Base-by-base conservation (phyloP, 345 rosid species). In the Lumnitzera littorea region DNA sequence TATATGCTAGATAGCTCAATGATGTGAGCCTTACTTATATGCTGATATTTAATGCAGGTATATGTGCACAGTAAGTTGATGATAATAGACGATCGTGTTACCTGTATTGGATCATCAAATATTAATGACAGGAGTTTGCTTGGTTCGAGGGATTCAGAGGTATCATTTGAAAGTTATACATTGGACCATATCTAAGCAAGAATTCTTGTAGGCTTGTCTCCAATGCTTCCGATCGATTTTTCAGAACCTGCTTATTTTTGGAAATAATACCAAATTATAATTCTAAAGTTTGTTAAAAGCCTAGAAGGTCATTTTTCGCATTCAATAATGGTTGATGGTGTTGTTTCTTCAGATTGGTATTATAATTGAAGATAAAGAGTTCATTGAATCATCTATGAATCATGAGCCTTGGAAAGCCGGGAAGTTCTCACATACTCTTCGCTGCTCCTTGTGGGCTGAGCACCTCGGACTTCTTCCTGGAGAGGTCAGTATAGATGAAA, bases 61-160 rank as follows among this genome's bases (percentile, higher is more conserved):
- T 92, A 91, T 63, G 96, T 89, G 74, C 98, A 91, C 62, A 91
- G 98, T 80, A 91, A 91, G 73, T 72, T 91, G 64, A 71, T 91
- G 89, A 87, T 91, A 63, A 64, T 91, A 58, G 96, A 91, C 56
- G 98, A 91, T 62, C 78, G 83, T 0, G 56, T 67, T 7, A 70
- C 95, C 50, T 59, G 83, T 67, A 77, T 91, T 0, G 98, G 98
- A 65, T 91, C 98, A 16, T 89, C 96, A 31, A 91, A 91, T 67
- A 81, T 91, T 15, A 91, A 91, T 6, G 98, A 91, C 52, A 70
- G 98, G 71, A 89, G 96, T 70, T 75, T 91, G 75, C 96, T 91
- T 50, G 98, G 98, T 58, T 89, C 98, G 48, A 75, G 98, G 62
- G 98, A 91, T 66, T 89, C 98, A 0, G 98, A 91, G 98, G 98